Base-by-base conservation (phyloP, 768 basidiomycete species). In the Rhodotorula taiwanensis region DNA sequence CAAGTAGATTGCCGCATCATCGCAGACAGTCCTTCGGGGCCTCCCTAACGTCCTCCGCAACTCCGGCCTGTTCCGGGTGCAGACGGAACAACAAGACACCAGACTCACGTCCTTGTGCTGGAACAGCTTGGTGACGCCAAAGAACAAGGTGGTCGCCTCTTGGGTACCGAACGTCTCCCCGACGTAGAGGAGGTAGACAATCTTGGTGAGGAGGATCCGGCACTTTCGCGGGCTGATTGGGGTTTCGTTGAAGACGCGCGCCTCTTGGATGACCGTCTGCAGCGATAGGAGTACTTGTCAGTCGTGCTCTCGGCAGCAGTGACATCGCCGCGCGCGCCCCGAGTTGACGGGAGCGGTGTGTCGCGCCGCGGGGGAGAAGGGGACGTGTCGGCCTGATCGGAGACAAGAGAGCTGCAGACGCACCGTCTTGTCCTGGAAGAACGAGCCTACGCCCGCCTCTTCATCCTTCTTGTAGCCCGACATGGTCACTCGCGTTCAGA, bases 201-300 rank as follows among this genome's bases (percentile, higher is more conserved):
- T 93, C 74, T 94, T 83, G 48, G 94, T 98, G 73, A 99, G 84
- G 59, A 99, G 83, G 49, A 93, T 87, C 76, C 94, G 84, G 78
- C 94, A 98, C 80, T 93, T 95, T 75, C 93, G 82, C 25, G 94
- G 94, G 75, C 89, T 94, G 78, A 99, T 92, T 63, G 95, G 95
- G 23, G 94, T 95, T 75, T 98, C 94, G 79, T 99, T 98, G 85
- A 99, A 99, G 62, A 92, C 88, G 70, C 95, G 85, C 63, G 95
- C 93, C 77, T 99, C 95, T 77, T 98, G 95, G 71, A 98, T 88
- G 70, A 98, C 87, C 1, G 94, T 95, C 27, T 62, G 58, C 16
- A 42, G 3, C 45, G 8, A 23, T 25, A 48, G 11, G 20, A 31
- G 18, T 45, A 34, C 20, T n/a, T 25, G n/a, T 31, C 30, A 52